Percentiles rank a stretch among this genome's conserved stretches.
These are phyloP conservation scores for Crucihimalaya himalaica DNA, from an alignment of 345 rosid species.

Conservation along the genomic window DNA sequence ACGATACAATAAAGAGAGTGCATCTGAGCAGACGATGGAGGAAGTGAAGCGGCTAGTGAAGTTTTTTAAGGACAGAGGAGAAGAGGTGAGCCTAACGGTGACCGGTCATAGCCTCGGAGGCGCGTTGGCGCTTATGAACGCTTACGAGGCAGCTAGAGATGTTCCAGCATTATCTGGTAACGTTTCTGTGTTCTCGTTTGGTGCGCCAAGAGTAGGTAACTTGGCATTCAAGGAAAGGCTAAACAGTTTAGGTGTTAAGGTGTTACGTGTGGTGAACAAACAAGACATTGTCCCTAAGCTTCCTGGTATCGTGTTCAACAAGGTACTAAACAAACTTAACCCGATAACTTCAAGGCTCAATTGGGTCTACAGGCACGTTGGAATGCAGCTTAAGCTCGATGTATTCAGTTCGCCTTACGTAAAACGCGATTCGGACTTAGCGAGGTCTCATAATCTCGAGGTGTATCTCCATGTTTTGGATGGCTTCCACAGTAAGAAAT, in stretches of 20 bases:
- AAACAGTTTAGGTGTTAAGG: constrained; percentile 50
- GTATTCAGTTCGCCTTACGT: constrained; percentile 48
- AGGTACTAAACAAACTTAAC: constrained; percentile 48
- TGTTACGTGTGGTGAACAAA: constrained; percentile 51
- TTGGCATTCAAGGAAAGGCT: constrained; percentile 56
- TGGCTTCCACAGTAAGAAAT: constrained; percentile 49
- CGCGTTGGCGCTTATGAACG: constrained; percentile 60
- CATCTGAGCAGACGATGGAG: constrained; percentile 62
- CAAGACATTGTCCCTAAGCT: constrained; percentile 68
- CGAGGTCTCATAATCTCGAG: constrained; percentile 57
- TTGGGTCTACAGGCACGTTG: constrained; percentile 68
- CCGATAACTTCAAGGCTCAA: constrained; percentile 42
- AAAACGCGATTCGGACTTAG: constrained; percentile 45
- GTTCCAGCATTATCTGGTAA: constrained; percentile 44
- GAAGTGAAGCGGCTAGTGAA: constrained; percentile 47
- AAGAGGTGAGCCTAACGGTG: constrained; percentile 57
- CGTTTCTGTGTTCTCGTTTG: constrained; percentile 59
- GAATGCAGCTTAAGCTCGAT: constrained; percentile 56
- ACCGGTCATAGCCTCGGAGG: constrained; percentile 71
- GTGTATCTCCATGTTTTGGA: constrained; percentile 61
- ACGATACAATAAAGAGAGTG: constrained; percentile 56
- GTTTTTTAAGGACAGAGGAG: constrained; percentile 45
- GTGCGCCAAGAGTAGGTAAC: constrained; percentile 74
- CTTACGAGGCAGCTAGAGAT: constrained; percentile 52
- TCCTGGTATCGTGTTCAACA: constrained; percentile 57